Base-by-base conservation (phyloP, 345 rosid species). In the Eucalyptus tenuipes region DNA sequence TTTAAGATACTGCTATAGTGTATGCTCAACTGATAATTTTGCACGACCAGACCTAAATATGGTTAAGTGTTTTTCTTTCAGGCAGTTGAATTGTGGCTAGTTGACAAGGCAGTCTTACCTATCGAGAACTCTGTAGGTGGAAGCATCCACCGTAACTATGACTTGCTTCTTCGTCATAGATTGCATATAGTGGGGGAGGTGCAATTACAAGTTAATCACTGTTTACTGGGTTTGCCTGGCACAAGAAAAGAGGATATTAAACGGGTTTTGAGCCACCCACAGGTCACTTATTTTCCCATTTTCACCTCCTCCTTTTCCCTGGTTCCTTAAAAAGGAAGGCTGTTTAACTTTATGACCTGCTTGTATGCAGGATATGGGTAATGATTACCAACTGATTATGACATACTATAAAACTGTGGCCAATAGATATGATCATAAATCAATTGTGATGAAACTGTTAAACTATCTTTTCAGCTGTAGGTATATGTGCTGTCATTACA, bases 81-180 rank as follows among this genome's bases (percentile, higher is more conserved):
- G 99, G 99, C 99, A 85, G 99, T 97, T 92, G 99, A 97, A 90
- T 93, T 94, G 68, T 97, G 99, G 97, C 91, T 97, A 89, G 99
- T 97, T 91, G 97, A 98, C 88, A 98, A 94, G 91, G 99, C 99
- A 79, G 94, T 98, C 90, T 92, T 98, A 86, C 99, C 99, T 9
- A 96, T 98, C 4, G 99, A 98, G 92, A 97, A 94, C 91, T 98
- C 99, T 81, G 92, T 96, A 27, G 99, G 95, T 88, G 99, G 99
- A 71, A 97, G 99, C 91, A 94, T 97, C 90, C 99, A 97, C 90
- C 96, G 96, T 71, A 97, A 96, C 91, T 98, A 98, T 91, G 99
- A 98, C 91, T 91, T 98, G 87, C 98, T 98, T 85, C 97, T 97
- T 86, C 96, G 97, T 45, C 99, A 97, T 91, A 95, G 98, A 93